phyloP scores from a whole-genome alignment of 768 basidiomycete species.

The Atractiella rhizophila region DNA sequence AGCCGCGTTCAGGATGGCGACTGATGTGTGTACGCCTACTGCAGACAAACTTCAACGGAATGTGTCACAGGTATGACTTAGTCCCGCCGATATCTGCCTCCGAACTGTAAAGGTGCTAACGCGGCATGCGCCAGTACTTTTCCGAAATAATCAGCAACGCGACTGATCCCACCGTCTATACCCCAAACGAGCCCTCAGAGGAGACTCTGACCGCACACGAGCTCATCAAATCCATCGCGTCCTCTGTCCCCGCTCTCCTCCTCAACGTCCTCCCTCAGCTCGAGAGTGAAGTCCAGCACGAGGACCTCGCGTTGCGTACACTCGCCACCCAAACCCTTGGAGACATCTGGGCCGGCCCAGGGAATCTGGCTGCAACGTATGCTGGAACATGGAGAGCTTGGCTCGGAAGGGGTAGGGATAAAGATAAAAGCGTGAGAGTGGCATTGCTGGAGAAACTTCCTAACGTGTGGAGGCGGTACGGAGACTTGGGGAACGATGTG shows the following conservation, averaged over 20 bases:
- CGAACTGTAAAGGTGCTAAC: too few relatives aligned
- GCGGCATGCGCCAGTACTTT: slow-evolving; percentile 63
- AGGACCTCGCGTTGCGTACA: slow-evolving; percentile 36
- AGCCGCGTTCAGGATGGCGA: slow-evolving; percentile 46
- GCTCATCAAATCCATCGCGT: slow-evolving; percentile 58
- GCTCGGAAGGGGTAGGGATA: slow-evolving; percentile 55
- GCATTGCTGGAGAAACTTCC: slow-evolving; percentile 48
- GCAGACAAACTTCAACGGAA: slow-evolving; percentile 69
- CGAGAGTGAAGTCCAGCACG: slow-evolving; percentile 64
- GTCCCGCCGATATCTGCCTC: too few relatives aligned
- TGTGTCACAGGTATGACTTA: too few relatives aligned
- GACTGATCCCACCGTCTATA: background rate
- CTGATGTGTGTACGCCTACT: slow-evolving; percentile 57
- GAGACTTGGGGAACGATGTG: slow-evolving; percentile 41
- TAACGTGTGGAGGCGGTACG: slow-evolving; percentile 36
- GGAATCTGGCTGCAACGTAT: slow-evolving; percentile 52
- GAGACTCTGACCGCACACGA: slow-evolving; percentile 36
- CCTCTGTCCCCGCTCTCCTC: slow-evolving; percentile 51
- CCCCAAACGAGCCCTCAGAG: slow-evolving; percentile 22
- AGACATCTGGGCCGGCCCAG: slow-evolving; percentile 53
- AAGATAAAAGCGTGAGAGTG: slow-evolving; percentile 39
- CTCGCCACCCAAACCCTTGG: slow-evolving; percentile 72
- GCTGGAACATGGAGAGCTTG: slow-evolving; percentile 64
- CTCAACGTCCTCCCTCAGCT: slow-evolving; percentile 79
- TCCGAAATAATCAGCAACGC: slow-evolving; percentile 53